phyloP scores from a whole-genome alignment of 2,329 filamentous ascomycete species.

The Tolypocladium ophioglossoides region DNA sequence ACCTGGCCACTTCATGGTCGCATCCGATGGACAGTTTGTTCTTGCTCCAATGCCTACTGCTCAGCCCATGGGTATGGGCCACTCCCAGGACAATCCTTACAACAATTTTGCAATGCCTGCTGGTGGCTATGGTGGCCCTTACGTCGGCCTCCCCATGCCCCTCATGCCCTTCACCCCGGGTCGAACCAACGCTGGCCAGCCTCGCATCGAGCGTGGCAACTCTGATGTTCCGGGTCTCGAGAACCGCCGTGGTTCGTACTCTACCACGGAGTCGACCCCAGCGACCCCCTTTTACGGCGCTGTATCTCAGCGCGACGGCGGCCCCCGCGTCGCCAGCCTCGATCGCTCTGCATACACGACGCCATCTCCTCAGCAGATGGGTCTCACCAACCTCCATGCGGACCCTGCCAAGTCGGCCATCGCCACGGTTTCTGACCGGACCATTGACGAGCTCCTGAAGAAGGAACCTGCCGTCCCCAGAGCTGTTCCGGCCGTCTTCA shows the following conservation, averaged over 20 bases:
- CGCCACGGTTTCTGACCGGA: conserved; percentile 31
- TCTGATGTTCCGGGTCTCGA: conserved; percentile 51
- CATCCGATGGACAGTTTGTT: conserved; percentile 27
- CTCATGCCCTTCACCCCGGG: conserved; percentile 43
- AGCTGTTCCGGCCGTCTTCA: conserved; percentile 83
- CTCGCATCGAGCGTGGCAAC: conserved; percentile 35
- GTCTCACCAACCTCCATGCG: conserved; percentile 27
- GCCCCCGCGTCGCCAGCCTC: conserved; percentile 44
- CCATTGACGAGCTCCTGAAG: conserved; percentile 54
- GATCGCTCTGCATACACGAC: conserved; percentile 58
- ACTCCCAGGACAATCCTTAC: conserved; percentile 23
- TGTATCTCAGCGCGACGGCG: conserved; percentile 47
- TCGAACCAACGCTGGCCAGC: conserved; percentile 31
- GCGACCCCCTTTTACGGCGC: conserved; percentile 55
- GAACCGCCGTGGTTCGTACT: conserved; percentile 57
- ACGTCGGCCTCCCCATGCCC: conserved; percentile 24
- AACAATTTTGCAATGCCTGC: conserved; percentile 19
- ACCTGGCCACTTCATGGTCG: conserved; percentile 25
- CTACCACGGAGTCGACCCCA: conserved; percentile 55
- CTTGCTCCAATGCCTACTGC: conserved; percentile 23
- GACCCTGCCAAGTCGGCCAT: conserved; percentile 31
- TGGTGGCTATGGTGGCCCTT: conserved; percentile 24
- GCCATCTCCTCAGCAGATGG: conserved; percentile 52
- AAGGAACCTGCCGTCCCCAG: conserved; percentile 76
- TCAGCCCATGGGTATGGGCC: conserved; percentile 24